Percentiles rank a stretch among this genome's conserved stretches.
These are phyloP conservation scores for Solanum bulbocastanum DNA, from an alignment of 257 asterid genomes.

Conservation along the genomic window DNA sequence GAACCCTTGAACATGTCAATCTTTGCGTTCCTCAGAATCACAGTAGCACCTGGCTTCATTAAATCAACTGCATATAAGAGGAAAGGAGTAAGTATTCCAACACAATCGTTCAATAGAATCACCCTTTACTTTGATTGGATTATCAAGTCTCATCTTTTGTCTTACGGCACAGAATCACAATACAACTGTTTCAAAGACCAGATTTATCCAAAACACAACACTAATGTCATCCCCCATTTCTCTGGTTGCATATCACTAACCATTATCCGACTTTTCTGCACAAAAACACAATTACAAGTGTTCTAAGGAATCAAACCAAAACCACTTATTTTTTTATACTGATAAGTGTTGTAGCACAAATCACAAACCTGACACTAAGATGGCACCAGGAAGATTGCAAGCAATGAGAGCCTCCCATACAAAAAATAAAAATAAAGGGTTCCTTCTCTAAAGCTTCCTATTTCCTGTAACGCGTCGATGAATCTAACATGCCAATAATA, in stretches of 20 bases:
- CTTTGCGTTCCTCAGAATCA: neutral
- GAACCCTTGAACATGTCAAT: conserved; percentile 3
- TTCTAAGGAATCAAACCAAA: neutral
- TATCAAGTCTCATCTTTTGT: neutral
- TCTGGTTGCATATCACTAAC: neutral
- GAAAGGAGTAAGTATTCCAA: neutral
- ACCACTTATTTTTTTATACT: neutral
- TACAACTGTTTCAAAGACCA: neutral
- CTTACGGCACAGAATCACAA: neutral
- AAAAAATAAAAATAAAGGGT: neutral
- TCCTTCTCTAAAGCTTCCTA: neutral
- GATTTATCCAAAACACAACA: neutral
- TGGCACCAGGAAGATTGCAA: neutral
- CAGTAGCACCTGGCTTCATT: neutral
- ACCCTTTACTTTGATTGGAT: neutral
- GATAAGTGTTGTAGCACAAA: neutral
- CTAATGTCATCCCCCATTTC: neutral
- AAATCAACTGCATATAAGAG: neutral
- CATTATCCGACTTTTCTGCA: neutral
- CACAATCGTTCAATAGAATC: neutral
- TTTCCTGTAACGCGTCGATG: neutral
- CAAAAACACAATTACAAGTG: neutral
- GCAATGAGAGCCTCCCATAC: neutral
- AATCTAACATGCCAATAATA: neutral
- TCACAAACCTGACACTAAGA: neutral